Percentiles rank a stretch among this genome's conserved stretches.
Conservation (phyloP, 768 basidiomycete species). For the Russula emetica region DNA sequence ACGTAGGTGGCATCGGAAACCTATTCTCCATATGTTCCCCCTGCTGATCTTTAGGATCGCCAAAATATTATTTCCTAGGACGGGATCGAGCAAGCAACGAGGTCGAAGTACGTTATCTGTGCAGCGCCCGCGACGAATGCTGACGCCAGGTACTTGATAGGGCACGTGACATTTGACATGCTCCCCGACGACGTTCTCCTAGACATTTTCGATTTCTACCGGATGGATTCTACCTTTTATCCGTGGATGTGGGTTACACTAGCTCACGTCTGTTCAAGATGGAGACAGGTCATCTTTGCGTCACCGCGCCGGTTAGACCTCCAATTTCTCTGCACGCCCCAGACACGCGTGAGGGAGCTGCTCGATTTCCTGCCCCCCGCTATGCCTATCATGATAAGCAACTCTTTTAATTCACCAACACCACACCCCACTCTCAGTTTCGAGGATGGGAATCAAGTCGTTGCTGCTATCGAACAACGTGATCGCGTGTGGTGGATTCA, state of each 20-base stretch:
- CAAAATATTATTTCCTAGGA: neutral
- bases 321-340: constrained; percentile 2
- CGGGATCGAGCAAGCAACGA: neutral
- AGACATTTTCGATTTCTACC: constrained; percentile 16
- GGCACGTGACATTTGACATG: neutral
- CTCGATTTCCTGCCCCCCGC: neutral
- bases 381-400: constrained; percentile 3
- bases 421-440: neutral
- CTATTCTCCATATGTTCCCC: neutral
- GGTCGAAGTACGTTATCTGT: neutral
- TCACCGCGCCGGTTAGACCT: constrained; percentile 10
- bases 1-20: neutral
- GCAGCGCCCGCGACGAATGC: too few relatives aligned
- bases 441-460: neutral
- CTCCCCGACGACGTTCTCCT: constrained; percentile 16
- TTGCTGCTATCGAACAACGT: constrained; percentile 3
- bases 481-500: constrained; percentile 3
- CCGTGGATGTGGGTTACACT: constrained; percentile 4
- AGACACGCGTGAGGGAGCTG: neutral
- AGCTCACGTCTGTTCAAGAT: constrained; percentile 9
- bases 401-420: neutral
- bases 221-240: neutral
- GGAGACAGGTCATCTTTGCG: constrained; percentile 8
- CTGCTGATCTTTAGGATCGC: neutral
- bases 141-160: neutral